Conservation (phyloP, 306 rosid species). For the Glycyrrhiza uralensis region DNA sequence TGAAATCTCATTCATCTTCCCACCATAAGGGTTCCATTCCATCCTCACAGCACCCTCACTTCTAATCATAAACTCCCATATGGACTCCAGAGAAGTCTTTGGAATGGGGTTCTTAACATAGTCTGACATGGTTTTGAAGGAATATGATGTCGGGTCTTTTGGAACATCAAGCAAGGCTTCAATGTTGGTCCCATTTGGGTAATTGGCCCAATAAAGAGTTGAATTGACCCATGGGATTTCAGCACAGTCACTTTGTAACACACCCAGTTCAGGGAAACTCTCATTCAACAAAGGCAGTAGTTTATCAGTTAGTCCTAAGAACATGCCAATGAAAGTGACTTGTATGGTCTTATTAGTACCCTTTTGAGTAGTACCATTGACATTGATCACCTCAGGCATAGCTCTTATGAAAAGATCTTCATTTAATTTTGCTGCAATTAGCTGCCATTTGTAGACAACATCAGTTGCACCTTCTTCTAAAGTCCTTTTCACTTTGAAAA, state of each 20-base stretch:
- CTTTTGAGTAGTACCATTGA: neutral
- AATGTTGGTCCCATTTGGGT: conserved; percentile 13
- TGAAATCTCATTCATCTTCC: conserved; percentile 37
- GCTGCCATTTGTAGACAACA: conserved; percentile 38
- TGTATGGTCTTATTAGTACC: conserved; percentile 6
- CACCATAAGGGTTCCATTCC: conserved; percentile 48
- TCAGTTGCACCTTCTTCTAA: conserved; percentile 14
- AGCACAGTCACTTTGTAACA: conserved; percentile 17
- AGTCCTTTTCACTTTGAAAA: conserved; percentile 14
- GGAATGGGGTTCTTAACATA: conserved; percentile 35
- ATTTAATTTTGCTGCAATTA: conserved; percentile 5
- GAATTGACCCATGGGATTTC: conserved; percentile 40
- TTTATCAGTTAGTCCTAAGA: conserved; percentile 13
- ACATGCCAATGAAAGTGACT: conserved; percentile 25
- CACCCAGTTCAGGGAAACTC: conserved; percentile 28
- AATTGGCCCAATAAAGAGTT: conserved; percentile 23
- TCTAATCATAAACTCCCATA: conserved; percentile 35
- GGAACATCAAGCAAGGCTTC: conserved; percentile 22
- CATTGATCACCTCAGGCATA: neutral
- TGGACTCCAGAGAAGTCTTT: conserved; percentile 8
- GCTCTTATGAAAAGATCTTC: conserved; percentile 35
- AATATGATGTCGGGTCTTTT: neutral
- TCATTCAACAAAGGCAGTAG: neutral
- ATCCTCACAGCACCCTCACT: conserved; percentile 8
- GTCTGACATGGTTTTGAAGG: conserved; percentile 36